Evolutionary conservation across 164 flowering plant genomes (phyloP).

Genomic region (Warburgia ugandensis): DNA sequence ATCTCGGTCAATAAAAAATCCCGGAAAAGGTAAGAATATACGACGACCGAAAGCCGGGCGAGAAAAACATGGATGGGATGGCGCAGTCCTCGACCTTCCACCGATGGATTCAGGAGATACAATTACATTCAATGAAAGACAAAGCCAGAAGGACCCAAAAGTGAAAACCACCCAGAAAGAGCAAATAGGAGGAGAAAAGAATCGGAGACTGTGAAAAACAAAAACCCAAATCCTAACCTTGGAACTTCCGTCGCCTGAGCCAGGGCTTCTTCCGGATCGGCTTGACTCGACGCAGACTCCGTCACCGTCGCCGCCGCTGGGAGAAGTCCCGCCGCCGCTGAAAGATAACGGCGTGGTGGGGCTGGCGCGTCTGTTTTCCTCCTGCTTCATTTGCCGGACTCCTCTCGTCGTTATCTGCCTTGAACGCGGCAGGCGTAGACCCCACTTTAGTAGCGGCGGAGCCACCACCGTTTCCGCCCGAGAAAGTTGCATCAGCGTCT

Average conservation of each 20-base stretch:
- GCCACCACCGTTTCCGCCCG: constrained; percentile 4
- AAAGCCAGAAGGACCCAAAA: no score
- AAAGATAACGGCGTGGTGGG: constrained; percentile 65
- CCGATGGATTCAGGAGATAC: no score
- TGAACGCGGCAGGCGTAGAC: constrained; percentile 37
- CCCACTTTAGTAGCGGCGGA: constrained; percentile 31
- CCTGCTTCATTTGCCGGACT: constrained; percentile 8
- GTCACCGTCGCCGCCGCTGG: constrained; percentile 24
- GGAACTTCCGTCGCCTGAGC: constrained; percentile 6
- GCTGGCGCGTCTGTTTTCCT: constrained; percentile 30
- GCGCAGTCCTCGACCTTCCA: no score
- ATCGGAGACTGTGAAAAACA: neutral
- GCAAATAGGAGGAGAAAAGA: neutral
- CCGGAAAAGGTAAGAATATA: no score
- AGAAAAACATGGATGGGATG: no score
- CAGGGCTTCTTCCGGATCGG: constrained; percentile 1
- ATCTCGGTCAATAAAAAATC: no score
- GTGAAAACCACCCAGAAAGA: no score
- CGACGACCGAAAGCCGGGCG: no score
- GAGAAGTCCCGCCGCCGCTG: constrained; percentile 41
- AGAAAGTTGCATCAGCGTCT: constrained; percentile 23
- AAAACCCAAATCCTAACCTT: constrained; percentile 10
- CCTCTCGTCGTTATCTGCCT: constrained; percentile 7
- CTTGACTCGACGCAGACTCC: constrained; percentile 18
- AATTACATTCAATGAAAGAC: no score